Evolutionary conservation across 2,329 filamentous ascomycete genomes (phyloP), one percentile per base, ranked within the genome.

Genomic region (Graphiopsis chlorocephala): DNA sequence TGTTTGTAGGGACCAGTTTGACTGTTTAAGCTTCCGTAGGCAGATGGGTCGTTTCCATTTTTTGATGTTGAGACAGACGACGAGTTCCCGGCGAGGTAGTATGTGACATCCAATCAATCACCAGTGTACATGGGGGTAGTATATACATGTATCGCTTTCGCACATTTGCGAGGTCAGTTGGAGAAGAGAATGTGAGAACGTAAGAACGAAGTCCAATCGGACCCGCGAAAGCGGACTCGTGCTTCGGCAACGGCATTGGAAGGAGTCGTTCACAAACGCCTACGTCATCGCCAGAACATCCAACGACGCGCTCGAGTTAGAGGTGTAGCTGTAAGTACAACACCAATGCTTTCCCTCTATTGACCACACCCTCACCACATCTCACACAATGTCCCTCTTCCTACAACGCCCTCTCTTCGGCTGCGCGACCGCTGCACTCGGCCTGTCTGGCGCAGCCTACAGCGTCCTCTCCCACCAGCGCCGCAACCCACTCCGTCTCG

Each of bases 391-490:
- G 78, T 72, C 78, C 1, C 77, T 76, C 68, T 65, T 78, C 42
- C 70, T 79, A 53, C 75, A 80, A 60, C 75, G 77, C 48, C 75
- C 79, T 29, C 75, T 76, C 58, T 72, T 79, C 66, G 66, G 70
- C 29, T 72, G 72, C 61, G 60, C 71, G 65, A 70, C 69, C 50
- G 45, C 69, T 42, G 68, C 70, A 11, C 63, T 74, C 48, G 66
- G 67, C 64, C 60, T 71, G 52, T 61, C 71, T 33, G 64, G 64
- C 60, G 65, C 64, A 42, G 56, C 68, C 75, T 74, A 29, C 69
- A n/a, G 59, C 48, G 65, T 70, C 50, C 59, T 72, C 74, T 53
- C 74, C 17, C 64, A 72, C 23, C 70, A 73, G 23, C 72, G 72
- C 20, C 67, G 71, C 64, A 69, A 68, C 42, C 71, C 71, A 20